Conservation (phyloP, 768 basidiomycete species). For the Lepiota subincarnata region DNA sequence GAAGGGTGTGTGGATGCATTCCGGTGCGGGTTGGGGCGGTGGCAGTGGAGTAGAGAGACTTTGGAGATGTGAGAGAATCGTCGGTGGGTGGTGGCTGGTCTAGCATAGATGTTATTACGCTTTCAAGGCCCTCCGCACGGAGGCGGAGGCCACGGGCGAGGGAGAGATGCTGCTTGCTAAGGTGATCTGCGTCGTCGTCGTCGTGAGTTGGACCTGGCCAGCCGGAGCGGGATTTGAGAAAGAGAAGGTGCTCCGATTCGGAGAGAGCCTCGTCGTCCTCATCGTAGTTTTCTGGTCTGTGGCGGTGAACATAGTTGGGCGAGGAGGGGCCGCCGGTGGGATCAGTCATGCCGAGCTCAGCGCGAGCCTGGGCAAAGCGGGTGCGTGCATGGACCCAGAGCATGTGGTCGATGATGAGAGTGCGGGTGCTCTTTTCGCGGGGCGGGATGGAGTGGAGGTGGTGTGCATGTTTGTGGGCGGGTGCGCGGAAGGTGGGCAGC, state of each 20-base stretch:
- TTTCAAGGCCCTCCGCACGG: constrained; percentile 79
- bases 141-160: constrained; percentile 64
- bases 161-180: constrained; percentile 53
- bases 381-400: constrained; percentile 66
- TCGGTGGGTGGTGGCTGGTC: constrained; percentile 67
- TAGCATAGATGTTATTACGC: constrained; percentile 77
- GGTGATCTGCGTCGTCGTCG: constrained; percentile 57
- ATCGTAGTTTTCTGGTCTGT: constrained; percentile 71
- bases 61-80: constrained; percentile 40
- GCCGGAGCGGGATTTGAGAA: constrained; percentile 49
- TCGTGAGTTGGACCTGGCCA: constrained; percentile 39
- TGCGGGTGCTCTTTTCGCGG: constrained; percentile 83
- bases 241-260: constrained; percentile 56
- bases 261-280: constrained; percentile 66
- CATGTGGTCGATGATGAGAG: constrained; percentile 84
- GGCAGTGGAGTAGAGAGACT: constrained; percentile 51
- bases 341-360: constrained; percentile 84
- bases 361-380: constrained; percentile 77
- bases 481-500: constrained; percentile 49
- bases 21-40: constrained; percentile 23
- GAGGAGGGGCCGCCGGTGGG: constrained; percentile 67
- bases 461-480: constrained; percentile 86
- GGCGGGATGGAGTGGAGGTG: constrained; percentile 85
- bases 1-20: constrained; percentile 57
- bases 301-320: constrained; percentile 55